Percentiles rank a stretch among this genome's conserved stretches.
These are phyloP conservation scores for Aspergillus nidulans DNA, from an alignment of 495 filamentous ascomycete species.

Conservation along the genomic window DNA sequence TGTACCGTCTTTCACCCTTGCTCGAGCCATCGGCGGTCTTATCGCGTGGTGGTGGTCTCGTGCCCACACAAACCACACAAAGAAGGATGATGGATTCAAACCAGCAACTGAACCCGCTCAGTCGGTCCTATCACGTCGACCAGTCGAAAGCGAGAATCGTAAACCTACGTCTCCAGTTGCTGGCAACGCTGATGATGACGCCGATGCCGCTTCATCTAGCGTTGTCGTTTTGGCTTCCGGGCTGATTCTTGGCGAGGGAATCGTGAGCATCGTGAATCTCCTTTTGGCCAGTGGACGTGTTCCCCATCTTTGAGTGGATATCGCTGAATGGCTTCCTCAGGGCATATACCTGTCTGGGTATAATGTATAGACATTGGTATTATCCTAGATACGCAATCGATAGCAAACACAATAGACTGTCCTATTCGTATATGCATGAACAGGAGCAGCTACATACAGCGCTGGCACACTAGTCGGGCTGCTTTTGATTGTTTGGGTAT, in stretches of 20 bases:
- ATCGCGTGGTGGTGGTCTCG: slow-evolving; percentile 69
- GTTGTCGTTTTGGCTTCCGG: slow-evolving; percentile 66
- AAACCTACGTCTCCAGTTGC: slow-evolving; percentile 22
- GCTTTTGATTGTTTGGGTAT: too few species aligned
- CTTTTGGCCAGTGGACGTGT: slow-evolving; percentile 74
- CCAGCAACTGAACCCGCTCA: background rate
- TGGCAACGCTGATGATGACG: slow-evolving; percentile 12
- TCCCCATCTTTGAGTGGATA: slow-evolving; percentile 58
- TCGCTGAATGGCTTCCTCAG: background rate
- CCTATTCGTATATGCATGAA: too few species aligned
- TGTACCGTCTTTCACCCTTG: slow-evolving; percentile 89
- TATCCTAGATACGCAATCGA: too few species aligned
- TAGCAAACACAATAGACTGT: too few species aligned
- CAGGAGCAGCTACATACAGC: too few species aligned
- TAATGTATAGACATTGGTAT: background rate
- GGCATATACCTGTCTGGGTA: background rate
- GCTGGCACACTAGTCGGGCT: too few species aligned
- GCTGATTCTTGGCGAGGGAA: slow-evolving; percentile 89
- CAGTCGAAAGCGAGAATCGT: background rate
- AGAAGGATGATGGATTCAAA: background rate
- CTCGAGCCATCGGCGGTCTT: slow-evolving; percentile 78
- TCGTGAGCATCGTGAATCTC: slow-evolving; percentile 89
- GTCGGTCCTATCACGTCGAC: background rate
- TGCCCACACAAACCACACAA: slow-evolving; percentile 22
- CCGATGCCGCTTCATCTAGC: slow-evolving; percentile 45